Evolutionary conservation across 2,329 filamentous ascomycete species (phyloP), one percentile per base, ranked within the genome.

Genomic region (Stachybotrys chartarum): DNA sequence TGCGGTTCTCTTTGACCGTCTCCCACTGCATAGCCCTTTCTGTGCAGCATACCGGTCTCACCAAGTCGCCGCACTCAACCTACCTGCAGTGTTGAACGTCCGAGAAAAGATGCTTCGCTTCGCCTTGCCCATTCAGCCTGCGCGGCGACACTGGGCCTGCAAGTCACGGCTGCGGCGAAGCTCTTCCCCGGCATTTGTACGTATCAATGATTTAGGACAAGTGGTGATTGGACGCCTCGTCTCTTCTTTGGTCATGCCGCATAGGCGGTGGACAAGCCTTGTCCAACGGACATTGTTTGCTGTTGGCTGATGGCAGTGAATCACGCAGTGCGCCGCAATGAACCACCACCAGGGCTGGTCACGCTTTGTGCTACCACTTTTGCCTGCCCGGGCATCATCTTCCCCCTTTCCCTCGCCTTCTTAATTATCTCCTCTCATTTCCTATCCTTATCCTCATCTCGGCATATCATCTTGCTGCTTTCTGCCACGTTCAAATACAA

Each of bases 291-390:
- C 14, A 10, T 14, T 42, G 14, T 42, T 14, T 42, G 35, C 10
- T 10, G 35, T 42, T 42, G 10, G 8, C 35, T 2, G 35, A 10
- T 14, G 35, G 35, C 35, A 42, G 35, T 42, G 35, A 42, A 10
- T 42, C 35, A 42, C 35, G 35, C 35, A 42, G 35, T 14, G 14
- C 35, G 35, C 35, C 35, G 14, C 10, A 42, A 42, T 42, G 10
- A 10, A 67, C 64, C 64, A 63, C 54, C 49, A 54, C 31, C 30
- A 50, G 39, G 53, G 3, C 14, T 10, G 35, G 35, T 42, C 35
- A 42, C 35, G 35, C 8, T 10, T 14, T 5, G 35, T 42, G 3
- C 10, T 10, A 14, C 14, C 35, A 42, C 3, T 3, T 42, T 14
- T 42, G 14, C 35, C 35, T 14, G 35, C 14, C 5, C 5, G 35